phyloP scores from a whole-genome alignment of 768 basidiomycete genomes.

The Scleroderma citrinum region DNA sequence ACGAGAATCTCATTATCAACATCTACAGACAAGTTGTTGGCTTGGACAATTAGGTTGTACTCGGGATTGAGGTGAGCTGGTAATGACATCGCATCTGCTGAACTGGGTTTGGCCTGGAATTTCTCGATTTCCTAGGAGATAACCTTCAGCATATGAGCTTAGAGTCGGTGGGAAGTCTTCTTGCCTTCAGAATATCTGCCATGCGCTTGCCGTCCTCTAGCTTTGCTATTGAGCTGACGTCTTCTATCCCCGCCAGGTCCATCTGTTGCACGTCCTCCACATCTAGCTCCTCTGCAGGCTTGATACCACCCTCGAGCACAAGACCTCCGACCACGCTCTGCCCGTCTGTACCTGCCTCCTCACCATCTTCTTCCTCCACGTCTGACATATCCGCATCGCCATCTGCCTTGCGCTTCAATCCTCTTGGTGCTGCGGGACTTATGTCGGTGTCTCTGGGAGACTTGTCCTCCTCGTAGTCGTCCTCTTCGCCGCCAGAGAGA shows the following conservation, averaged over 20 bases:
- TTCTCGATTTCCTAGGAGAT: constrained; percentile 75
- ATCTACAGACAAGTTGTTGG: constrained; percentile 97
- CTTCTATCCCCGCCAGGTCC: constrained; percentile 81
- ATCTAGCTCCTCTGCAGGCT: constrained; percentile 94
- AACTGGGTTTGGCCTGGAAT: constrained; percentile 74
- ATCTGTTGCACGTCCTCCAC: constrained; percentile 91
- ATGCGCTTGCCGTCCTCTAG: constrained; percentile 84
- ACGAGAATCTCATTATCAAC: constrained; percentile 97
- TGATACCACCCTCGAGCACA: constrained; percentile 80
- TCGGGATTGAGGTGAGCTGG: constrained; percentile 90
- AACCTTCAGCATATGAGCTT: not conserved
- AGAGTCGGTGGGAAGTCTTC: constrained; percentile 3
- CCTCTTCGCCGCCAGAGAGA: constrained; percentile 62
- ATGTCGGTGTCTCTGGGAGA: constrained; percentile 17
- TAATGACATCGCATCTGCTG: constrained; percentile 69
- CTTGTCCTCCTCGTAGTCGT: constrained; percentile 40
- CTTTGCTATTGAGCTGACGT: constrained; percentile 85
- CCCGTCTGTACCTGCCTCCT: constrained; percentile 33
- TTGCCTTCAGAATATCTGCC: constrained; percentile 78
- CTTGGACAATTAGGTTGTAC: constrained; percentile 92
- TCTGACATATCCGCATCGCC: constrained; percentile 52
- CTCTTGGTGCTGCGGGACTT: constrained; percentile 19
- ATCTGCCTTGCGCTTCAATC: constrained; percentile 61
- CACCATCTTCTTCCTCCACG: constrained; percentile 41
- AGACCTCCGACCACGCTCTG: constrained; percentile 46